Evolutionary conservation across 306 rosid genomes (phyloP).

Genomic region (Geum urbanum): DNA sequence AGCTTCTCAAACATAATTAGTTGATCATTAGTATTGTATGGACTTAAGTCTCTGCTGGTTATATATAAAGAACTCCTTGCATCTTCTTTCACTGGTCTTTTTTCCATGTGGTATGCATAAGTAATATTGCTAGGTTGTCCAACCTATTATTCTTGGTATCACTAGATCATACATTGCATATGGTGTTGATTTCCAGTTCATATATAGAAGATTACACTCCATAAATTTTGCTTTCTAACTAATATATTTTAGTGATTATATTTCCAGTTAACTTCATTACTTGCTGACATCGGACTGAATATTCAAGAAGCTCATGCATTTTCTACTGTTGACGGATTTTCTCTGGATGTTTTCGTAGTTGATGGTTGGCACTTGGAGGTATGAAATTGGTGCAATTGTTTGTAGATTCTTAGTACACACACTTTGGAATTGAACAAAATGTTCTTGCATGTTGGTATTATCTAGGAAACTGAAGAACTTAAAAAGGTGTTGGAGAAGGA

Average conservation of each 20-base stretch:
- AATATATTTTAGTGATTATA: slow-evolving; percentile 18
- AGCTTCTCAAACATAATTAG: background rate
- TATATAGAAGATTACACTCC: background rate
- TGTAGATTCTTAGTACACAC: slow-evolving; percentile 21
- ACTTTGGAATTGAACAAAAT: slow-evolving; percentile 7
- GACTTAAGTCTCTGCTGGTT: background rate
- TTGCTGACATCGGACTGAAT: slow-evolving; percentile 90
- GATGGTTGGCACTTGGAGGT: slow-evolving; percentile 95
- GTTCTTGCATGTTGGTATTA: slow-evolving; percentile 27
- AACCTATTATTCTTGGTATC: background rate
- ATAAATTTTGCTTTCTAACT: slow-evolving; percentile 23
- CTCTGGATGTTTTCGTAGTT: slow-evolving; percentile 95
- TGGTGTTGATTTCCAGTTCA: background rate
- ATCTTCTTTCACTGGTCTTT: too few species aligned
- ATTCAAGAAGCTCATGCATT: slow-evolving; percentile 99
- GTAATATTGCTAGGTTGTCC: background rate
- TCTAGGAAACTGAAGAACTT: slow-evolving; percentile 94
- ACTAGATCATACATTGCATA: background rate
- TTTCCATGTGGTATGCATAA: background rate
- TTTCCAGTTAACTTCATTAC: slow-evolving; percentile 79
- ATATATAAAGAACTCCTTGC: too few species aligned
- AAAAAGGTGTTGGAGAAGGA: slow-evolving; percentile 67
- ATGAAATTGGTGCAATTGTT: slow-evolving; percentile 23
- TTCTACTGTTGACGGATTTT: slow-evolving; percentile 91
- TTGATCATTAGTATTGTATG: background rate